phyloP scores from a whole-genome alignment of 2,329 filamentous ascomycete genomes.

The Aspergillus sp. region DNA sequence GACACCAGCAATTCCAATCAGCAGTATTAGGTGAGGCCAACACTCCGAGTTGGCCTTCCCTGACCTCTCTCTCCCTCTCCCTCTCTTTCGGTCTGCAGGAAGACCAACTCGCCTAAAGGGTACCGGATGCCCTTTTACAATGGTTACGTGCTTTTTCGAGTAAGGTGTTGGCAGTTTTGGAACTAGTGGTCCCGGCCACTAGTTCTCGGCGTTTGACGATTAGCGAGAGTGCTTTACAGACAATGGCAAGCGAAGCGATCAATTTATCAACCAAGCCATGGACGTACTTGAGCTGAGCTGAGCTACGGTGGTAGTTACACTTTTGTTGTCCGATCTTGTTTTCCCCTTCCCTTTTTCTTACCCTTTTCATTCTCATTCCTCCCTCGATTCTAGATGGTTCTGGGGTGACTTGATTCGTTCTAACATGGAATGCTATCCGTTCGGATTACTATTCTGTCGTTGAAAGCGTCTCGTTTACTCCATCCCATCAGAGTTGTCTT shows the following conservation, averaged over 20 bases:
- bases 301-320: slow-evolving; percentile 2
- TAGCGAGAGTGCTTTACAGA: slow-evolving; percentile 7
- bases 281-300: neutral
- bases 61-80: neutral
- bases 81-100: neutral
- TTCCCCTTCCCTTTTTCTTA: neutral
- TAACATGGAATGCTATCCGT: no score
- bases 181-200: neutral
- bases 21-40: neutral
- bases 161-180: slow-evolving; percentile 3
- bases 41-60: neutral
- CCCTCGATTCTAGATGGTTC: no score
- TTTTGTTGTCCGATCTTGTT: neutral
- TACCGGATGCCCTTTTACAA: neutral
- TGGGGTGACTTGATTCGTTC: neutral
- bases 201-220: slow-evolving; percentile 7
- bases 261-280: neutral
- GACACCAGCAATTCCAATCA: neutral
- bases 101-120: neutral
- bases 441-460: no score
- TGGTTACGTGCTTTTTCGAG: slow-evolving; percentile 3
- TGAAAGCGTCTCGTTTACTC: no score
- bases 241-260: slow-evolving; percentile 4
- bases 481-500: neutral
- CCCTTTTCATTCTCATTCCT: no score